These are phyloP conservation scores for Hygrocybe coccinea DNA, from an alignment of 768 basidiomycete species.

Conservation along the genomic window DNA sequence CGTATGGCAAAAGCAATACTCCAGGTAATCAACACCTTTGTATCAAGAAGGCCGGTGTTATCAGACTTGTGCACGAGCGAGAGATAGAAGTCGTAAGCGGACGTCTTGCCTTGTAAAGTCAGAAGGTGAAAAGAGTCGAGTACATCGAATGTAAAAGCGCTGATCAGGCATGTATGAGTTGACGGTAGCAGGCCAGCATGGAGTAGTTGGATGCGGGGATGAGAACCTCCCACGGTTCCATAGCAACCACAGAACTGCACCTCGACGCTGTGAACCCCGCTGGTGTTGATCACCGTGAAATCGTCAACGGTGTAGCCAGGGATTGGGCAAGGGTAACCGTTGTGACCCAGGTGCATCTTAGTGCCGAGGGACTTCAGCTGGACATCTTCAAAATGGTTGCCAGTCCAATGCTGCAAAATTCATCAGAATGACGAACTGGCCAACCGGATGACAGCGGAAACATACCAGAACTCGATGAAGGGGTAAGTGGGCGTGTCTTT, in stretches of 20 bases:
- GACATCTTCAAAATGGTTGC: neutral
- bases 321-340: neutral
- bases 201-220: constrained; percentile 4
- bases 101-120: constrained; percentile 9
- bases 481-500: neutral
- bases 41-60: neutral
- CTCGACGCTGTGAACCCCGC: constrained; percentile 21
- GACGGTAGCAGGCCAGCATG: constrained; percentile 3
- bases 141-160: constrained; percentile 8
- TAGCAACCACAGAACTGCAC: constrained; percentile 24
- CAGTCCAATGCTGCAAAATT: constrained; percentile 3
- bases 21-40: neutral
- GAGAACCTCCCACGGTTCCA: neutral
- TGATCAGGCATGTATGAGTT: neutral
- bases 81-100: constrained; percentile 9
- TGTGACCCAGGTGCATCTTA: constrained; percentile 8
- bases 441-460: neutral
- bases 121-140: constrained; percentile 12
- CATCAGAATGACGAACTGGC: too few relatives aligned
- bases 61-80: constrained; percentile 3
- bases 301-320: neutral
- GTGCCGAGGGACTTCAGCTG: constrained; percentile 6
- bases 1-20: neutral
- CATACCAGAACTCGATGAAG: constrained; percentile 5
- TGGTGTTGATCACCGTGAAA: constrained; percentile 19